Evolutionary conservation across 352 stramenopile genomes (phyloP).

Genomic region (Phytopythium aichiense): DNA sequence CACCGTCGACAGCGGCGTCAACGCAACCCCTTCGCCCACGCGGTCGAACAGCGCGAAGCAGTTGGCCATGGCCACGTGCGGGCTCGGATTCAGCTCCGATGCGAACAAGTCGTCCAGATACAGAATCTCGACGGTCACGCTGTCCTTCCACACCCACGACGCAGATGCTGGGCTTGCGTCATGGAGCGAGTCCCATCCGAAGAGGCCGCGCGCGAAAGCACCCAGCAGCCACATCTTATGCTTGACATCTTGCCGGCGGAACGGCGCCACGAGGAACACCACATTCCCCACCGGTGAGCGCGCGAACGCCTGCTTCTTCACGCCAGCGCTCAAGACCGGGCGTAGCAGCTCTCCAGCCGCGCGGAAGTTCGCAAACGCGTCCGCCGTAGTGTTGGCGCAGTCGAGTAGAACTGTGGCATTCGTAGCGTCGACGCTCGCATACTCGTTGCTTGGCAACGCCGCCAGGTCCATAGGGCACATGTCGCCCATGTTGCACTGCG

Average conservation of each 20-base stretch:
- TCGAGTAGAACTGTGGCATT: constrained; percentile 60
- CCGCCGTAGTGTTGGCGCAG: constrained; percentile 37
- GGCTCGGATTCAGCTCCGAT: constrained; percentile 54
- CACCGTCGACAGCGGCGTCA: constrained; percentile 30
- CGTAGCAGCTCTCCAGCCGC: constrained; percentile 51
- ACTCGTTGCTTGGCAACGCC: constrained; percentile 28
- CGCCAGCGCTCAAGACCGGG: constrained; percentile 38
- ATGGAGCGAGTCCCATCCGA: constrained; percentile 21
- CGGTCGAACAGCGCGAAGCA: constrained; percentile 70
- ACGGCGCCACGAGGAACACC: constrained; percentile 66
- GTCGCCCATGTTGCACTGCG: constrained; percentile 65
- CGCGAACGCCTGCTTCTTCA: constrained; percentile 62
- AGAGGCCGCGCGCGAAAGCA: constrained; percentile 57
- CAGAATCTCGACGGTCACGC: constrained; percentile 63
- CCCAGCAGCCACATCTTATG: constrained; percentile 72
- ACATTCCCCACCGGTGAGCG: constrained; percentile 59
- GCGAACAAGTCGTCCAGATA: constrained; percentile 74
- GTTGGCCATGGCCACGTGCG: constrained; percentile 46
- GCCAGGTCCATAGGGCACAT: constrained; percentile 48
- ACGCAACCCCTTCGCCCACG: constrained; percentile 47
- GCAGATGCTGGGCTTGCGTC: constrained; percentile 10
- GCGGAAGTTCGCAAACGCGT: constrained; percentile 68
- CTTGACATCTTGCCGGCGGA: constrained; percentile 57
- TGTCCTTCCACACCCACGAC: constrained; percentile 34
- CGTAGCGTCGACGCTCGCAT: constrained; percentile 39